phyloP scores from a whole-genome alignment of 1,284 basidiomycete species.

The Neotropicomus parvogracilis region DNA sequence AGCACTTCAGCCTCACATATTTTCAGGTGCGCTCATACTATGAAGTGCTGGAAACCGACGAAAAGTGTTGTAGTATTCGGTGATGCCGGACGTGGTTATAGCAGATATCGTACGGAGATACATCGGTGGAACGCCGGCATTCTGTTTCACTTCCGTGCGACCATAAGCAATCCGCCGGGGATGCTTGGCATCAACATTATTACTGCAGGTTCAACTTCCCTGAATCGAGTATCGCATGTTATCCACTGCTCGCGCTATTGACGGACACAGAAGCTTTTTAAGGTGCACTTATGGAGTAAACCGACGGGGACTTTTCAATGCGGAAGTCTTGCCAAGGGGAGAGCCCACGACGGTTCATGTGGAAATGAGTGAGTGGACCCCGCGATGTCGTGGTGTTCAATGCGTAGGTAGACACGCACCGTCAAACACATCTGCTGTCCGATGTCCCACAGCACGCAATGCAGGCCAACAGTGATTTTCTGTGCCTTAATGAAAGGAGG shows the following conservation, averaged over 20 bases:
- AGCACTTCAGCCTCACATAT: no score
- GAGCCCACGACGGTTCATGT: conserved; percentile 34
- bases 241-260: conserved; percentile 4
- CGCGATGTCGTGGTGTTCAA: neutral
- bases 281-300: conserved; percentile 3
- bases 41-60: neutral
- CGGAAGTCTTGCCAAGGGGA: conserved; percentile 1
- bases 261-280: conserved; percentile 17
- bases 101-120: neutral
- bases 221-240: conserved; percentile 5
- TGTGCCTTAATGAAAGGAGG: conserved; percentile 30
- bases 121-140: conserved; percentile 9
- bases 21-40: no score
- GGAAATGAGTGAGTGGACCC: conserved; percentile 25
- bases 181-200: conserved; percentile 4
- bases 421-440: conserved; percentile 26
- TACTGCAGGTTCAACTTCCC: conserved; percentile 24
- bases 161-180: conserved; percentile 14
- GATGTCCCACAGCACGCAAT: conserved; percentile 25
- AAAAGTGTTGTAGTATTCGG: neutral
- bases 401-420: conserved; percentile 37
- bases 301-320: conserved; percentile 17
- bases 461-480: conserved; percentile 27
- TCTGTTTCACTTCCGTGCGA: conserved; percentile 8
- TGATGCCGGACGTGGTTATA: neutral